A percentile compares a stretch with the other conserved stretches of the same genome.
These are phyloP conservation scores for Fusarium sp. DNA, from an alignment of 2,329 filamentous ascomycete genomes.

Conservation along the genomic window DNA sequence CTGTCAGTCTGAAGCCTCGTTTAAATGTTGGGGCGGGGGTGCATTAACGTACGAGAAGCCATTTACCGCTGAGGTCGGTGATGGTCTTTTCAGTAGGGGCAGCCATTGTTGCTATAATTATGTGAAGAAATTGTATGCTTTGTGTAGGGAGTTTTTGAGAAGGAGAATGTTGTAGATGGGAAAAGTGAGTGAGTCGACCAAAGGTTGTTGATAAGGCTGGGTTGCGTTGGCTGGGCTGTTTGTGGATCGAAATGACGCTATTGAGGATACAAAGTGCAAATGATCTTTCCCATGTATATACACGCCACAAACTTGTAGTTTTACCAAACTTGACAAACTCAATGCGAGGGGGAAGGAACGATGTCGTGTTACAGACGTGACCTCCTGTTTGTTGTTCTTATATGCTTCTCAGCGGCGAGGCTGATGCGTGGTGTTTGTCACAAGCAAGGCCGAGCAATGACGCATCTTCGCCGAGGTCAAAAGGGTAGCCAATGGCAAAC, in stretches of 20 bases:
- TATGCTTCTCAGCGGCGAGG: constrained; percentile 7
- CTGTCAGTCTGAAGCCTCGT: constrained; percentile 16
- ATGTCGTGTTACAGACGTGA: not conserved
- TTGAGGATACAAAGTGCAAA: constrained; percentile 16
- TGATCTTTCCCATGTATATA: constrained; percentile 15
- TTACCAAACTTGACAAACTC: not conserved
- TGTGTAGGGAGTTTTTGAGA: not conserved
- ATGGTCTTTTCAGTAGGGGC: constrained; percentile 77
- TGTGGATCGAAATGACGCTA: constrained; percentile 45
- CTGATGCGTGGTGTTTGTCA: constrained; percentile 22
- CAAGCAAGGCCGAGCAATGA: constrained; percentile 37
- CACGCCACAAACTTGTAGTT: constrained; percentile 4
- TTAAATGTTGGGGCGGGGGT: constrained; percentile 1
- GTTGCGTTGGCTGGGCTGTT: constrained; percentile 9
- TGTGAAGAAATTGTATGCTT: not conserved
- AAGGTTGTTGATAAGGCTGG: constrained; percentile 17
- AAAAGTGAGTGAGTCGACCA: not conserved
- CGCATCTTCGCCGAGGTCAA: constrained; percentile 36
- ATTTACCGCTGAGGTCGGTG: constrained; percentile 78
- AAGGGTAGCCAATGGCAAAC: constrained; percentile 5
- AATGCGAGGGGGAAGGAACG: not conserved
- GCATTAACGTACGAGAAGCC: constrained; percentile 72
- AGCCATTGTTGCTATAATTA: constrained; percentile 70
- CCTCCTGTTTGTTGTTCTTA: not conserved
- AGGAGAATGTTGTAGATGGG: constrained; percentile 8